Evolutionary conservation across 805 yeast species (phyloP).

Genomic region (Candida nitratophila): DNA sequence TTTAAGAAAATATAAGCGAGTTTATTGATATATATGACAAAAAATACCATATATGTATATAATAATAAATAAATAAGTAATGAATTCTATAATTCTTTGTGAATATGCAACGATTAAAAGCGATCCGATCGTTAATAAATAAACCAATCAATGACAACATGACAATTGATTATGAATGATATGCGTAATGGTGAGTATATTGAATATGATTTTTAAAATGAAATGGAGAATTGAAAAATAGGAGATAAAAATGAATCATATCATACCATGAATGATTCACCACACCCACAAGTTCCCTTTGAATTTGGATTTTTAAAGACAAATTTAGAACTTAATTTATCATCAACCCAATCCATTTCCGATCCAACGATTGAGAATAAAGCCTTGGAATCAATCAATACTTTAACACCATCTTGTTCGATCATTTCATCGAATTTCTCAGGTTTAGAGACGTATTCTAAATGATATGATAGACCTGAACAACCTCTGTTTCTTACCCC

Average conservation of each 20-base stretch:
- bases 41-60: not conserved
- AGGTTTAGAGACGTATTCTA: conserved; percentile 83
- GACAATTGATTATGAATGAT: no score
- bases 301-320: conserved; percentile 94
- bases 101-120: no score
- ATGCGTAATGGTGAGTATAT: no score
- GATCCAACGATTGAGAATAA: conserved; percentile 92
- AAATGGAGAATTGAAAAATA: not conserved
- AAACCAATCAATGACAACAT: no score
- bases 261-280: conserved; percentile 95
- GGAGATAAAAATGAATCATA: not conserved
- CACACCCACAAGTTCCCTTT: conserved; percentile 98
- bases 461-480: conserved; percentile 86
- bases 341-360: conserved; percentile 98
- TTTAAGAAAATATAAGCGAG: no score
- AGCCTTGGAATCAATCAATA: conserved; percentile 92
- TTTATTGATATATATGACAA: no score
- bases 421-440: conserved; percentile 95
- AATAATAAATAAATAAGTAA: not conserved
- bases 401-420: conserved; percentile 89
- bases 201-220: no score
- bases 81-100: no score
- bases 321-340: conserved; percentile 80
- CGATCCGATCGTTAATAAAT: no score
- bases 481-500: conserved; percentile 97